Percentiles rank a stretch among this genome's conserved stretches.
These are phyloP conservation scores for Ustilago esculenta DNA, from an alignment of 1,284 basidiomycete species.

Conservation along the genomic window DNA sequence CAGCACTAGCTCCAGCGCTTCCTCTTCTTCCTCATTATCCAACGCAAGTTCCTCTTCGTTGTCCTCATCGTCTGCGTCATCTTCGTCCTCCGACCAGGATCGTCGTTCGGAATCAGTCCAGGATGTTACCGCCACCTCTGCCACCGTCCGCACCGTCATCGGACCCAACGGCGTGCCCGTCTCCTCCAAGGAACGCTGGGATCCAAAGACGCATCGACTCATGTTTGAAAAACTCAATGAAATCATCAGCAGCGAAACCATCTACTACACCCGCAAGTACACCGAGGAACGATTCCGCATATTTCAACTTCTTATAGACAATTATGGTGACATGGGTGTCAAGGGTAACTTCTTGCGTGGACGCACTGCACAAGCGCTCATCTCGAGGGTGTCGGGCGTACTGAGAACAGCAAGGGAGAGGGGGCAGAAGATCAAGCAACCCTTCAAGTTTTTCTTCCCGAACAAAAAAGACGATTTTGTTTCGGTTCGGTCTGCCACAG, in stretches of 20 bases:
- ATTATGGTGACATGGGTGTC: conserved; percentile 39
- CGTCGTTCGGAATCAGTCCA: conserved; percentile 34
- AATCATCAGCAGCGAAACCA: conserved; percentile 32
- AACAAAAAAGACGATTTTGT: conserved; percentile 26
- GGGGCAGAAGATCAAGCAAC: conserved; percentile 41
- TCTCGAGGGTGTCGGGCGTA: conserved; percentile 28
- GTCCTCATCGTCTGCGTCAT: conserved; percentile 5
- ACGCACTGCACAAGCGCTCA: conserved; percentile 28
- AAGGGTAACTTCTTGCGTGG: conserved; percentile 41
- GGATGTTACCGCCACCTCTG: conserved; percentile 32
- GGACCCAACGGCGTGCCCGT: conserved; percentile 29
- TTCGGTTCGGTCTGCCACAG: conserved; percentile 5
- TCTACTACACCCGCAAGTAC: conserved; percentile 36
- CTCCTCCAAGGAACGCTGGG: conserved; percentile 42
- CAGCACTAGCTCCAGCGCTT: conserved; percentile 11
- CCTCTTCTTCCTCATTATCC: conserved; percentile 10
- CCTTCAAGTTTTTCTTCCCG: conserved; percentile 47
- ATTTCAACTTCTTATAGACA: conserved; percentile 34
- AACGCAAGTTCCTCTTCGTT: background rate
- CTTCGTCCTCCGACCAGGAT: conserved; percentile 4
- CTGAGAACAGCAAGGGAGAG: conserved; percentile 25
- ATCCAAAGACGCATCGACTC: conserved; percentile 34
- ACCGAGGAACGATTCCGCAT: conserved; percentile 38
- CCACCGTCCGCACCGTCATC: conserved; percentile 20
- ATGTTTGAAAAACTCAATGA: conserved; percentile 51